These are phyloP conservation scores for Biscutella laevigata DNA, from an alignment of 441 rosid genomes.

Conservation along the genomic window DNA sequence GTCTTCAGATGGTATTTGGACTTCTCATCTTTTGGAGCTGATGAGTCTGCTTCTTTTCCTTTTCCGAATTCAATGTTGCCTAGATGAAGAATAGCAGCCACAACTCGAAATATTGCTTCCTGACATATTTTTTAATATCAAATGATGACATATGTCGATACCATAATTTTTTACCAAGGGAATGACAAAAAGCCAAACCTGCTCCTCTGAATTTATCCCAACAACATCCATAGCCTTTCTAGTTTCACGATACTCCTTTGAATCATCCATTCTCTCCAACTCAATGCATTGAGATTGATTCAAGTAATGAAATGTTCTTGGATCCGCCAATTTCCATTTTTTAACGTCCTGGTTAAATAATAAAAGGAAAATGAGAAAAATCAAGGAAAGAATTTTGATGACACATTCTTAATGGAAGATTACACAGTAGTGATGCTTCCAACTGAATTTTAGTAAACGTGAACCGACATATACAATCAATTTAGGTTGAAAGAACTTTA, in stretches of 20 bases:
- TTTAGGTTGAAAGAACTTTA: neutral
- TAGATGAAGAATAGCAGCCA: conserved; percentile 82
- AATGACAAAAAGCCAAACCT: conserved; percentile 40
- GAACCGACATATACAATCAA: neutral
- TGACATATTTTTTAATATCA: conserved; percentile 24
- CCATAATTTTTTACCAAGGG: neutral
- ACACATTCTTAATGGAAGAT: neutral
- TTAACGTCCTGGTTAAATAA: conserved; percentile 48
- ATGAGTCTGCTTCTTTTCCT: conserved; percentile 76
- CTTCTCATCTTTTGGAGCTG: conserved; percentile 72
- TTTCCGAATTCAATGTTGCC: conserved; percentile 75
- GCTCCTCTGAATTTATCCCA: conserved; percentile 81
- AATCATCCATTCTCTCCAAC: conserved; percentile 78
- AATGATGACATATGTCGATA: conserved; percentile 14
- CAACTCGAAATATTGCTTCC: conserved; percentile 79
- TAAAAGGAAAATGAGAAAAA: neutral
- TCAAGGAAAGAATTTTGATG: neutral
- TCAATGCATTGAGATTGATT: conserved; percentile 87
- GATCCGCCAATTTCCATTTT: conserved; percentile 68
- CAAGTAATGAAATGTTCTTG: conserved; percentile 80
- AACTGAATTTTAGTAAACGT: conserved; percentile 3
- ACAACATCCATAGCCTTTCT: conserved; percentile 93
- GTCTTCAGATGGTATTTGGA: conserved; percentile 63
- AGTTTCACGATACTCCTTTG: conserved; percentile 72
- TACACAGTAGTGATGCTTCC: neutral